phyloP scores from a whole-genome alignment of 257 asterid genomes.

The Paraleonurus japonicus region DNA sequence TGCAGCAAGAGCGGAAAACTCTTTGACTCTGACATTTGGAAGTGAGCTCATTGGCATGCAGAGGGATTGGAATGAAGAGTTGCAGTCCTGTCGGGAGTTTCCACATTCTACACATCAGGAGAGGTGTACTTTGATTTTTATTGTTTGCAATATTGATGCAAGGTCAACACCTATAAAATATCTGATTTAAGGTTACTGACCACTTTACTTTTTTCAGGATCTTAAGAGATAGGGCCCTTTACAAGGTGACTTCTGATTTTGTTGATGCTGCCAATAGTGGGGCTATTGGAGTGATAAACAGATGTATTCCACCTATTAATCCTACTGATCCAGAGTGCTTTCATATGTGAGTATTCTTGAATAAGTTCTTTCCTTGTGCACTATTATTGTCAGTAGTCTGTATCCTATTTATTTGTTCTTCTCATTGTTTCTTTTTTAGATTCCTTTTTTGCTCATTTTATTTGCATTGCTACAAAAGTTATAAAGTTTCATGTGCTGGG shows the following conservation, averaged over 20 bases:
- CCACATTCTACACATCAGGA: slow-evolving; percentile 69
- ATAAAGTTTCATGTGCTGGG: not conserved
- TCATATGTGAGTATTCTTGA: slow-evolving; percentile 61
- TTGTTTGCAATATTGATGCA: slow-evolving; percentile 15
- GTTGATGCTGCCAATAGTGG: slow-evolving; percentile 85
- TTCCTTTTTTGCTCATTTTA: not conserved
- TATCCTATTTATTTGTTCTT: not conserved
- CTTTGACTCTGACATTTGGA: slow-evolving; percentile 73
- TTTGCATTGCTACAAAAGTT: not conserved
- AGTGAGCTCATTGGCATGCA: slow-evolving; percentile 91
- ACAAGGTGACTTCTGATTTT: slow-evolving; percentile 81
- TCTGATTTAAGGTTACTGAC: slow-evolving; percentile 3
- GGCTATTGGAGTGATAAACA: slow-evolving; percentile 80
- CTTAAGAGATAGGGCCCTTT: slow-evolving; percentile 79
- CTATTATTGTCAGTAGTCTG: not conserved
- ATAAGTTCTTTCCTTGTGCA: not conserved
- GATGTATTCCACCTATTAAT: slow-evolving; percentile 85
- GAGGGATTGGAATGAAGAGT: slow-evolving; percentile 90
- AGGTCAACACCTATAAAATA: not conserved
- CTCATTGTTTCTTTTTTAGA: not conserved
- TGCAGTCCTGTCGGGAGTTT: slow-evolving; percentile 85
- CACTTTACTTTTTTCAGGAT: slow-evolving; percentile 39
- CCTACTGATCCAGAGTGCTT: slow-evolving; percentile 92
- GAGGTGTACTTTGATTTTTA: slow-evolving; percentile 47
- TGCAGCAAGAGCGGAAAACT: slow-evolving; percentile 82